Evolutionary conservation across 306 rosid species (phyloP), one percentile per base, ranked within the genome.

Genomic region (Sphenostylis stenocarpa): DNA sequence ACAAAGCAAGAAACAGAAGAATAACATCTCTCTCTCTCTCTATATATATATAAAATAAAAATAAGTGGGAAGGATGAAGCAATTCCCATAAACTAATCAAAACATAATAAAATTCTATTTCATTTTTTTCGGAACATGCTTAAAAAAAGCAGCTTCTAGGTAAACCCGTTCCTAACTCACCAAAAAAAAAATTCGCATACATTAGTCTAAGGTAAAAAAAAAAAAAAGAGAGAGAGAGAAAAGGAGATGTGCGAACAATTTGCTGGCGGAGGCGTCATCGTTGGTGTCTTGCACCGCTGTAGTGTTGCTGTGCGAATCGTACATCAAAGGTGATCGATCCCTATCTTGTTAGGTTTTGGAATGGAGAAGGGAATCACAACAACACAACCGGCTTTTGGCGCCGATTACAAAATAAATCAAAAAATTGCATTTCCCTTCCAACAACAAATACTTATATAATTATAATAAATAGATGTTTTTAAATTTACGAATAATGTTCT

Each of bases 211-310:
- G 21, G 16, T 3, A 17, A 56, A 55, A 36, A 14, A 51, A n/a
- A n/a, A n/a, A n/a, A n/a, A n/a, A n/a, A n/a, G n/a, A n/a, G n/a
- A 15, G 14, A 39, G 13, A 43, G 0, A 28, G 33, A 60, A 48
- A 48, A 48, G 73, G 38, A 36, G 3, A 34, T 4, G 51, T 38
- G 28, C 52, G 3, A 38, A 76, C 85, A 76, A 76, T 76, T 76
- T 81, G 56, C 85, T 76, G 43, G 81, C 78, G 44, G 85, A 76
- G 72, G 85, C 81, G 21, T 81, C 85, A 1, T 81, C 85, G 69
- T 81, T 70, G 68, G 81, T 81, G 28, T 81, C 85, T 76, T 76
- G 85, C 31, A 81, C 85, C 58, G 85, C 81, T 9, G 10, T 78
- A 47, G 74, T 81, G 78, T 76, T 81, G 41, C 81, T 52, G 69